Percentiles rank a stretch among this genome's conserved stretches.
Evolutionary conservation across 2,329 filamentous ascomycete genomes (phyloP).

Genomic region (Albifimbria verrucaria): DNA sequence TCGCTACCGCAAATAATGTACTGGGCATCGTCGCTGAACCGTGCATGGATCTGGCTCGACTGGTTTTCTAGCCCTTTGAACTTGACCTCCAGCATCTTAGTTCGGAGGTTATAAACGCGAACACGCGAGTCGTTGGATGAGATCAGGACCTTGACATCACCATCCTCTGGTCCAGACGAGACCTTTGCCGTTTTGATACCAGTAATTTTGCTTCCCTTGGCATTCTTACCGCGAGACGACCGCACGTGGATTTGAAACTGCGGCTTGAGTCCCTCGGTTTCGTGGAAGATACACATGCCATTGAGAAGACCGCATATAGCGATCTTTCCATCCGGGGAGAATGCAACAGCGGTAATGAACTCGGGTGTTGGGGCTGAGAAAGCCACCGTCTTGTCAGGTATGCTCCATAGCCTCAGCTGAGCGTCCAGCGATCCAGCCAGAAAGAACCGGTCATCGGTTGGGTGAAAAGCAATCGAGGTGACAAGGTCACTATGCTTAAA

Average conservation of each 20-base stretch:
- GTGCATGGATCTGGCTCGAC: conserved; percentile 85
- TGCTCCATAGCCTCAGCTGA: conserved; percentile 89
- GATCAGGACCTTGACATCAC: conserved; percentile 78
- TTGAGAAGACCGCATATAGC: conserved; percentile 85
- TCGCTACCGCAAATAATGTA: conserved; percentile 94
- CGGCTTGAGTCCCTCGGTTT: conserved; percentile 84
- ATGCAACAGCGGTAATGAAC: conserved; percentile 90
- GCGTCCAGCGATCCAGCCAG: conserved; percentile 88
- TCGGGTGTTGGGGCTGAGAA: conserved; percentile 75
- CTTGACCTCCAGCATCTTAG: conserved; percentile 83
- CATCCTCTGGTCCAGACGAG: conserved; percentile 43
- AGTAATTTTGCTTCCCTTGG: conserved; percentile 96
- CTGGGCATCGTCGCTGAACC: conserved; percentile 80
- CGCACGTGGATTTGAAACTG: conserved; percentile 89
- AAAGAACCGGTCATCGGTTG: conserved; percentile 93
- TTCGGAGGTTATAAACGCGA: conserved; percentile 81
- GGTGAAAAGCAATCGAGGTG: conserved; percentile 91
- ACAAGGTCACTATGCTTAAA: conserved; percentile 96
- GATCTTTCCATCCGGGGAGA: conserved; percentile 86
- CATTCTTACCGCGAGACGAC: conserved; percentile 86
- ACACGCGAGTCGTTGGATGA: conserved; percentile 95
- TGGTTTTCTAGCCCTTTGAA: conserved; percentile 89
- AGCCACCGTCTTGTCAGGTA: conserved; percentile 91
- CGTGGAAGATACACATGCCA: conserved; percentile 85
- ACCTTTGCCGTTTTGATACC: conserved; percentile 75